Evolutionary conservation across 306 rosid species (phyloP), one percentile per base, ranked within the genome.

Genomic region (Parietaria judaica): DNA sequence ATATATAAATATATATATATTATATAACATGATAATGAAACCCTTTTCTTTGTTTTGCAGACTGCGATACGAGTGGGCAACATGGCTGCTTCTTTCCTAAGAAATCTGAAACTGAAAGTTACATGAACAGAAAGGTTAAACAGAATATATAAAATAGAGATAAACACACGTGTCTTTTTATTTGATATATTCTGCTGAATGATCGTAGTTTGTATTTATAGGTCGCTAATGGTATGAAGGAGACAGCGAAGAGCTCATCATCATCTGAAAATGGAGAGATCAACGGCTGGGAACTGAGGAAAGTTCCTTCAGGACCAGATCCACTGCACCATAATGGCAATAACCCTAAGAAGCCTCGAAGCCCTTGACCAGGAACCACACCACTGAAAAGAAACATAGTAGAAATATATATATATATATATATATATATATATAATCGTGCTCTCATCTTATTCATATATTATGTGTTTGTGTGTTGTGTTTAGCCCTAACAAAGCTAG

Each of bases 281-380:
- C 50, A 14, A 56, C 56, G 69, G 52, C 15, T 74, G 67, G 75
- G 82, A 76, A 76, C 63, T 86, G 44, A 80, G 87, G 82, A 76
- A 66, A 60, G 82, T 79, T 70, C 95, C 87, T 11, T 72, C 85
- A 0, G 90, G 95, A 51, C 95, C 95, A 55, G 87, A 86, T 56
- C 95, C 95, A 0, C 60, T 86, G 59, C 95, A 86, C 64, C 95
- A 81, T 36, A 71, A 86, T 36, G 83, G 81, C 14, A 81, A 74
- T 36, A 63, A 41, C 70, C 90, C 95, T 41, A 58, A 72, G 39
- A 85, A 68, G 72, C 87, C 87, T 64, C 64, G 66, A 58, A 72
- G 75, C 34, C 87, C 85, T 55, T 84, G 64, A 76, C 31, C 31
- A 23, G 1, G 59, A 41, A 41, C 45, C 6, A 41, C 9, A 1